Conservation (phyloP, 768 basidiomycete genomes). For the Trichaptum fuscoviolaceum region DNA sequence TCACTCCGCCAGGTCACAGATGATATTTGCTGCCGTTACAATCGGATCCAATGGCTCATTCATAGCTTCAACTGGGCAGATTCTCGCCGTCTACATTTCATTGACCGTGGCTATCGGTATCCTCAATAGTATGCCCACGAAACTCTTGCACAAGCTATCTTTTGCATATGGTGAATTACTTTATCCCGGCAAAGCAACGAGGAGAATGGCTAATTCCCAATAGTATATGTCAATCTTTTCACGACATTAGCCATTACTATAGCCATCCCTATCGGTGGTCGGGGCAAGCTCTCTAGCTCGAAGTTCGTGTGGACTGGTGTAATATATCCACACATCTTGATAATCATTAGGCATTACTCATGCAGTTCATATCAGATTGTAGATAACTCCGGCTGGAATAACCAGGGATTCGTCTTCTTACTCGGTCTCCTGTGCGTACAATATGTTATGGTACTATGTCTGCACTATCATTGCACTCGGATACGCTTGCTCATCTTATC, state of each 20-base stretch:
- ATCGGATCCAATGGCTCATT: constrained; percentile 25
- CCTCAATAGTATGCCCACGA: constrained; percentile 33
- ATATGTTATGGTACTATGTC: constrained; percentile 35
- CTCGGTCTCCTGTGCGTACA: constrained; percentile 46
- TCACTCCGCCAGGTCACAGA: constrained; percentile 16
- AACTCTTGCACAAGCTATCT: constrained; percentile 28
- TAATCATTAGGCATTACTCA: background rate
- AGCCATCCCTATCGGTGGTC: constrained; percentile 30
- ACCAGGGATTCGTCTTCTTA: constrained; percentile 37
- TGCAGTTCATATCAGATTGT: constrained; percentile 25
- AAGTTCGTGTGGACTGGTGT: constrained; percentile 22
- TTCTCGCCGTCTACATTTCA: constrained; percentile 35
- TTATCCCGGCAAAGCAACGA: background rate
- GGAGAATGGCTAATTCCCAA: background rate
- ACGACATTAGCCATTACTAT: constrained; percentile 38
- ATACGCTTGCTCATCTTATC: background rate
- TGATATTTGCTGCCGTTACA: constrained; percentile 27
- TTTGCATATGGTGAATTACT: constrained; percentile 17
- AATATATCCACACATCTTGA: background rate
- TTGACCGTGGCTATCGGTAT: constrained; percentile 36
- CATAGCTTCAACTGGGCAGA: constrained; percentile 31
- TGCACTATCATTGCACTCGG: background rate
- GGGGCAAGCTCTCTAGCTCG: constrained; percentile 6
- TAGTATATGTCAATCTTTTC: constrained; percentile 43
- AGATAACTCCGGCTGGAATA: constrained; percentile 39